A percentile compares a stretch with the other conserved stretches of the same genome.
phyloP scores from a whole-genome alignment of 768 basidiomycete genomes.

The Guyanaporus albipodus region DNA sequence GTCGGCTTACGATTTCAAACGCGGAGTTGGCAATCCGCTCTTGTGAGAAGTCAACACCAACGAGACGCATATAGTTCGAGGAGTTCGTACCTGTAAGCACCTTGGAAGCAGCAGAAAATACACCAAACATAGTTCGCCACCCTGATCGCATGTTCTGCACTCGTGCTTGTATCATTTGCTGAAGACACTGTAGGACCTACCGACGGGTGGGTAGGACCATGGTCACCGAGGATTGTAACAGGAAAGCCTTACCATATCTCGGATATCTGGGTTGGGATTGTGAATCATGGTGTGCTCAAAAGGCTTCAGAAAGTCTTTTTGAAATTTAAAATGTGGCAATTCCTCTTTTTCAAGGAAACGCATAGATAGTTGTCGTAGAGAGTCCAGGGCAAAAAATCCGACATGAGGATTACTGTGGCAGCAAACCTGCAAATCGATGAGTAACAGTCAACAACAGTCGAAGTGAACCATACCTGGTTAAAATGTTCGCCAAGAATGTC shows the following conservation, averaged over 20 bases:
- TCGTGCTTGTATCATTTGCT: slow-evolving; percentile 97
- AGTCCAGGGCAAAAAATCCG: slow-evolving; percentile 94
- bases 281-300: slow-evolving; percentile 98
- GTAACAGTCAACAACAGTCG: neutral
- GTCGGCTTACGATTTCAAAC: slow-evolving; percentile 89
- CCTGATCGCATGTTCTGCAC: slow-evolving; percentile 95
- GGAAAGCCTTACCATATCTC: slow-evolving; percentile 77
- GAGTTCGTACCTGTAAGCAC: slow-evolving; percentile 69
- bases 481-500: slow-evolving; percentile 98
- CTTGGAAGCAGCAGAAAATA: slow-evolving; percentile 94
- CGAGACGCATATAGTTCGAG: neutral
- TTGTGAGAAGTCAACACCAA: slow-evolving; percentile 25
- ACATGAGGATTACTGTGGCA: slow-evolving; percentile 98
- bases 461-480: slow-evolving; percentile 66
- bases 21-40: slow-evolving; percentile 91
- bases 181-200: slow-evolving; percentile 93
- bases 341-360: slow-evolving; percentile 99
- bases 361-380: slow-evolving; percentile 95
- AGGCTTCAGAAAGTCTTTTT: slow-evolving; percentile 97
- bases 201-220: neutral
- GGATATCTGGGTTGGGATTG: slow-evolving; percentile 91
- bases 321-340: slow-evolving; percentile 96
- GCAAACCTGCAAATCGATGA: slow-evolving; percentile 65
- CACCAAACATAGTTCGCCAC: slow-evolving; percentile 99
- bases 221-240: neutral